Evolutionary conservation across 2,329 filamentous ascomycete genomes (phyloP).

Genomic region (Trichoderma pleuroti): DNA sequence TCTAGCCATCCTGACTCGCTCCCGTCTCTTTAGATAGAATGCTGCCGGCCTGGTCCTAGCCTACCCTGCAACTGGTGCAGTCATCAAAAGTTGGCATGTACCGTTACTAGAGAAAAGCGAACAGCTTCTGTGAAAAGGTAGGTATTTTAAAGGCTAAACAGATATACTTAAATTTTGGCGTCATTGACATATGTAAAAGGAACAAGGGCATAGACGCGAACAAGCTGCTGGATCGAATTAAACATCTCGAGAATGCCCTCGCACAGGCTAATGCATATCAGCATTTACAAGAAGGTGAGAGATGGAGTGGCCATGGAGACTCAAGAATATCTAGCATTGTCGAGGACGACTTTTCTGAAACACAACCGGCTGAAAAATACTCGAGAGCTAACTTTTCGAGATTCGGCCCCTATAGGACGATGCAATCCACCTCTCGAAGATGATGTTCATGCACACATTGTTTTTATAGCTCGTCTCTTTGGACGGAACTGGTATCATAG

Average conservation of each 20-base stretch:
- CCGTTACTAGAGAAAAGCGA: background rate
- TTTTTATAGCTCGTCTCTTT: background rate
- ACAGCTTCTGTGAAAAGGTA: background rate
- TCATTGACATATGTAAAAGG: background rate
- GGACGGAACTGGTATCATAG: background rate
- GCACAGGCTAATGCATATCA: background rate
- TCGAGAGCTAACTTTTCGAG: background rate
- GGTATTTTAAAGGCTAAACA: background rate
- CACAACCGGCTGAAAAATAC: too few species aligned
- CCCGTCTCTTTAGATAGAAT: background rate
- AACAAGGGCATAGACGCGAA: background rate
- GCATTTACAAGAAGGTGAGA: background rate
- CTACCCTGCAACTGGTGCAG: conserved; percentile 9
- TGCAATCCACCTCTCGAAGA: background rate
- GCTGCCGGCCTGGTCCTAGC: background rate
- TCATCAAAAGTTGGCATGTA: background rate
- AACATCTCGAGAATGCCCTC: background rate
- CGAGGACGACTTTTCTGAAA: background rate
- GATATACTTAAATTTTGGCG: background rate
- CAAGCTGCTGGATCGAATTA: background rate
- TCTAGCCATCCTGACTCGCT: background rate
- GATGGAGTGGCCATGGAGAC: too few species aligned
- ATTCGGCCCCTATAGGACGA: background rate
- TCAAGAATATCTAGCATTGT: background rate
- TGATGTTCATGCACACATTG: background rate